These are phyloP conservation scores for Boletus speciosus DNA, from an alignment of 768 basidiomycete species.

Conservation along the genomic window DNA sequence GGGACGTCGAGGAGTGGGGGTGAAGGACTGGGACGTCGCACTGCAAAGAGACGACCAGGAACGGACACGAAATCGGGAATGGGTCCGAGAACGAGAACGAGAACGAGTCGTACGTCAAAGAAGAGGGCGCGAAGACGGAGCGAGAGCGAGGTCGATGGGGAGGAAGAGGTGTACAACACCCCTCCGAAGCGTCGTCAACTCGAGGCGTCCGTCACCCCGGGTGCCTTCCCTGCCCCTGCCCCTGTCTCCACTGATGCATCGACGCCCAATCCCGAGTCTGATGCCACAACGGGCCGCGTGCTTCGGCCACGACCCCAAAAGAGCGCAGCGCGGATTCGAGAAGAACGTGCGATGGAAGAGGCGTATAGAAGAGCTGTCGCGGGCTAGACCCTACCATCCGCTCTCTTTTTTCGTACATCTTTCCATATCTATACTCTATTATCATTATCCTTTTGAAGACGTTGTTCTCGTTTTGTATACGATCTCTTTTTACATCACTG, in stretches of 20 bases:
- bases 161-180: constrained; percentile 10
- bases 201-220: constrained; percentile 12
- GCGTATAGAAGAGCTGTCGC: constrained; percentile 47
- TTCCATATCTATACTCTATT: constrained; percentile 3
- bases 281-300: constrained; percentile 41
- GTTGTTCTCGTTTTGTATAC: not conserved
- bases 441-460: not conserved
- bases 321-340: constrained; percentile 44
- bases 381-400: constrained; percentile 27
- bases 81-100: not conserved
- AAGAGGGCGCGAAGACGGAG: constrained; percentile 27
- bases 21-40: constrained; percentile 11
- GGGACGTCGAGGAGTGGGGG: not conserved
- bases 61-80: not conserved
- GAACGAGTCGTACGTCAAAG: constrained; percentile 16
- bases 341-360: constrained; percentile 49
- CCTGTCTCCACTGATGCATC: not conserved
- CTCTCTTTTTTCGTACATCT: not conserved
- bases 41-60: not conserved
- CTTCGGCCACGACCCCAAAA: constrained; percentile 60
- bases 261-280: constrained; percentile 1
- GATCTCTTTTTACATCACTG: constrained; percentile 11
- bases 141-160: constrained; percentile 22
- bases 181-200: constrained; percentile 34
- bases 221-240: not conserved